A percentile compares a stretch with the other conserved stretches of the same genome.
Conservation (phyloP, 2,329 filamentous ascomycete genomes). For the Penicillium sp. region DNA sequence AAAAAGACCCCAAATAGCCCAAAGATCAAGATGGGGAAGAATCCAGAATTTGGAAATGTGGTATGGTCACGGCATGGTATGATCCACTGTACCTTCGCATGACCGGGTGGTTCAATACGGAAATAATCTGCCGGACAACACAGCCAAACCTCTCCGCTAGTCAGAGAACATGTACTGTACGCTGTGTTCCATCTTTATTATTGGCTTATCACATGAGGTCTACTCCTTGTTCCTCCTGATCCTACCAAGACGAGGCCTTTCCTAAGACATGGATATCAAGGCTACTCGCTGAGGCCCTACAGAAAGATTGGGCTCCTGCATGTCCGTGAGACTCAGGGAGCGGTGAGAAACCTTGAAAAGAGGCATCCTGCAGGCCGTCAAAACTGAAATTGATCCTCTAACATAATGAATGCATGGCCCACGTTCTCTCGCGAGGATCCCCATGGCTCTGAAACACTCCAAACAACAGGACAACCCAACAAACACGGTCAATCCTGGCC, state of each 20-base stretch:
- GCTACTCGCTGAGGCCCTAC: neutral
- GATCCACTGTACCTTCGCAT: neutral
- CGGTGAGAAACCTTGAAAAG: neutral
- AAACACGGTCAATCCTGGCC: neutral
- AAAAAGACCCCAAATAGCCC: neutral
- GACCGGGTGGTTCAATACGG: neutral
- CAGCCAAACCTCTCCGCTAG: neutral
- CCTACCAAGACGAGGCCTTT: neutral
- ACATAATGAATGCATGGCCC: conserved; percentile 1
- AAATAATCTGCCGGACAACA: neutral
- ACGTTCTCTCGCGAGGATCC: conserved; percentile 1
- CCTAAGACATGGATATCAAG: neutral
- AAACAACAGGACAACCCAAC: neutral
- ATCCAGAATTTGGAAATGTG: neutral
- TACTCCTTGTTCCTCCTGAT: too few species aligned
- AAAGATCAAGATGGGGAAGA: neutral
- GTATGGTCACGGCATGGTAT: neutral
- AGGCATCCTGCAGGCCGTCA: neutral
- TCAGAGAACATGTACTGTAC: neutral
- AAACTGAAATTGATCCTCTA: neutral
- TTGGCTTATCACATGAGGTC: too few species aligned
- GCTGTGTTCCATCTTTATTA: neutral
- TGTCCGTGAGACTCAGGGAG: neutral
- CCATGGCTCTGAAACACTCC: neutral
- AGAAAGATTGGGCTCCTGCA: neutral